These are phyloP conservation scores for Helicocarpus griseus DNA, from an alignment of 2,329 filamentous ascomycete genomes.

Conservation along the genomic window DNA sequence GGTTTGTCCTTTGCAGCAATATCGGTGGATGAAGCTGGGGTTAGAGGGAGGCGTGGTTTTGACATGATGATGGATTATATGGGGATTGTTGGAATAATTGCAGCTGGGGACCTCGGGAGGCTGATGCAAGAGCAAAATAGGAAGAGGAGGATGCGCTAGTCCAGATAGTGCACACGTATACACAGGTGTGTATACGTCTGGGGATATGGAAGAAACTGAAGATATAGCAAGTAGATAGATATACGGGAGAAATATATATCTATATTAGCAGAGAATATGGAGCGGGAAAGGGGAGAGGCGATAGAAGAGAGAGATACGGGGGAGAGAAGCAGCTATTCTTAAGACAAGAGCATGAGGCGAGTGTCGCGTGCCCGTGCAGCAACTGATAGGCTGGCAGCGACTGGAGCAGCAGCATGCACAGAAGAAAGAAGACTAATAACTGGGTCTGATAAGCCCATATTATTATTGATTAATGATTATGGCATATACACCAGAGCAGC, in stretches of 20 bases:
- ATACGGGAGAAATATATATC: neutral
- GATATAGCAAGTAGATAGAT: neutral
- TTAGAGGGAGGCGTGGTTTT: constrained; percentile 57
- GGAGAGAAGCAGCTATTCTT: neutral
- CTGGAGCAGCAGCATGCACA: neutral
- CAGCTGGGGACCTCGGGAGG: too few relatives aligned
- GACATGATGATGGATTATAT: constrained; percentile 45
- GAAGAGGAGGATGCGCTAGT: neutral
- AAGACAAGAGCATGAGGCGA: neutral
- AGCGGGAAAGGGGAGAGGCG: neutral
- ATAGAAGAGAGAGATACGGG: neutral
- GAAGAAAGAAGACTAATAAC: neutral
- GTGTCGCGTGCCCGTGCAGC: constrained; percentile 16
- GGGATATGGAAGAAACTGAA: too few relatives aligned
- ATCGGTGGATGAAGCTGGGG: constrained; percentile 70
- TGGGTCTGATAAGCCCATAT: neutral
- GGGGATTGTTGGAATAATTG: too few relatives aligned
- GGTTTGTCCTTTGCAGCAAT: constrained; percentile 46
- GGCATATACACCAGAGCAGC: too few relatives aligned
- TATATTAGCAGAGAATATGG: neutral
- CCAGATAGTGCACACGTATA: neutral
- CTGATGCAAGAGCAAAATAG: neutral
- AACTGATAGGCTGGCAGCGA: constrained; percentile 14
- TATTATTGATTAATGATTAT: too few relatives aligned
- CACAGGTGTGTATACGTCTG: too few relatives aligned